Base-by-base conservation (phyloP, 352 stramenopile genomes). In the Peronospora belbahrii region DNA sequence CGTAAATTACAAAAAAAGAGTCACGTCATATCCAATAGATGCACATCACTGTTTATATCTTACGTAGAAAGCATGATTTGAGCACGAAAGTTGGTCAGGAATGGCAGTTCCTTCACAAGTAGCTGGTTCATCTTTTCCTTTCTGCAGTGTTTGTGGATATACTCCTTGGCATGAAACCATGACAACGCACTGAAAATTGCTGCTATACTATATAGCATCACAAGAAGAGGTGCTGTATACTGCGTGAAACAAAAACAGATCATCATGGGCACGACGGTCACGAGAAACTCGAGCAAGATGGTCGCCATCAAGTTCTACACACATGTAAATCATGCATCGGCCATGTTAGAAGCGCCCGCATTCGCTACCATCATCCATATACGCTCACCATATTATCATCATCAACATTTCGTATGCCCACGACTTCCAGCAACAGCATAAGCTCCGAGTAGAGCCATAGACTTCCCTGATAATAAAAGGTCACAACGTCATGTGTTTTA, bases 11-110 rank as follows among this genome's bases (percentile, higher is more conserved):
- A 14, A 1, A 31, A 18, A 31, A n/a, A 4, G 11, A 9, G 8
- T 3, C 3, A 31, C 27, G 11, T 31, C 4, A 31, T n/a, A 31
- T 31, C 27, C 27, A 31, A 10, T 10, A 31, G 1, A 25, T 25
- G 6, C 22, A 31, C 27, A 10, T 9, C 8, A 14, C 27, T 14
- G 11, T 10, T 3, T 31, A 9, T 31, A 31, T 55, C 72, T 19
- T 56, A 93, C 81, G 81, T 93, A 2, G 72, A 88, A 8, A 83
- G 49, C 72, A 93, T 88, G 57, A 93, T 73, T 47, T 90, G 78
- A 3, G 76, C 76, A 13, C 81, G 76, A 32, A 87, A 89, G 45
- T 70, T 83, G 30, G 81, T 90, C 40, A 93, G 40, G 51, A 89
- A 87, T 5, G 78, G 67, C 52, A 90, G 54, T 48, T 90, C 74